phyloP scores from a whole-genome alignment of 2,329 filamentous ascomycete genomes.

The Lojkania enalia region DNA sequence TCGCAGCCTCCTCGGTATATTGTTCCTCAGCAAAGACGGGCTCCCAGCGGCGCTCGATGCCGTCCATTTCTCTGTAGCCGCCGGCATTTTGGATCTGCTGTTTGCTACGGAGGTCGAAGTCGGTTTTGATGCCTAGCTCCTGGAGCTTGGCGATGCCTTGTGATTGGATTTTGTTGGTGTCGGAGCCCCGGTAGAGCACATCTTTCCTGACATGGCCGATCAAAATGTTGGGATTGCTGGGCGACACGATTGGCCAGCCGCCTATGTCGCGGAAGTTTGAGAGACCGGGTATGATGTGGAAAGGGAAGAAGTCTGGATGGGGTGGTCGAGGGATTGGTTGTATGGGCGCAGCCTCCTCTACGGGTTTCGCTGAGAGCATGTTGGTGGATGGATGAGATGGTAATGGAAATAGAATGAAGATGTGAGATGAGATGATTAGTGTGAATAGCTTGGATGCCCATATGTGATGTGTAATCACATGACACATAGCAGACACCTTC shows the following conservation, averaged over 20 bases:
- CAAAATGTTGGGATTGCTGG: neutral
- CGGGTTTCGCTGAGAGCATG: slow-evolving; percentile 12
- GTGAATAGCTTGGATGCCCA: too few relatives aligned
- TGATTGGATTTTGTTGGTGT: slow-evolving; percentile 50
- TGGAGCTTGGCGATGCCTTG: slow-evolving; percentile 25
- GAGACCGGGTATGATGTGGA: slow-evolving; percentile 29
- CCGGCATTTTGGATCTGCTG: slow-evolving; percentile 57
- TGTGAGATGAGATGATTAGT: too few relatives aligned
- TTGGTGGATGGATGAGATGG: neutral
- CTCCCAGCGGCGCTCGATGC: slow-evolving; percentile 57
- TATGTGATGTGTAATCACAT: too few relatives aligned
- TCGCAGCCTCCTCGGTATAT: slow-evolving; percentile 64
- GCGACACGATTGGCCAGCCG: slow-evolving; percentile 23
- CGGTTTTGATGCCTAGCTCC: slow-evolving; percentile 60
- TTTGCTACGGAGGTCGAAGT: slow-evolving; percentile 70
- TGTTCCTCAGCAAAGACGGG: slow-evolving; percentile 66
- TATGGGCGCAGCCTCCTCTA: slow-evolving; percentile 4
- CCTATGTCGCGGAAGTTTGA: slow-evolving; percentile 41
- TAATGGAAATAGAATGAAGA: too few relatives aligned
- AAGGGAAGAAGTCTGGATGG: slow-evolving; percentile 23
- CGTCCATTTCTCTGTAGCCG: slow-evolving; percentile 45
- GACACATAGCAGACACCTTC: too few relatives aligned
- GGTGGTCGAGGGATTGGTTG: slow-evolving; percentile 7
- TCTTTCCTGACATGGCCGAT: slow-evolving; percentile 50
- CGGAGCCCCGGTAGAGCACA: slow-evolving; percentile 68